These are phyloP conservation scores for Solanum chilense DNA, from an alignment of 257 asterid species.

Conservation along the genomic window DNA sequence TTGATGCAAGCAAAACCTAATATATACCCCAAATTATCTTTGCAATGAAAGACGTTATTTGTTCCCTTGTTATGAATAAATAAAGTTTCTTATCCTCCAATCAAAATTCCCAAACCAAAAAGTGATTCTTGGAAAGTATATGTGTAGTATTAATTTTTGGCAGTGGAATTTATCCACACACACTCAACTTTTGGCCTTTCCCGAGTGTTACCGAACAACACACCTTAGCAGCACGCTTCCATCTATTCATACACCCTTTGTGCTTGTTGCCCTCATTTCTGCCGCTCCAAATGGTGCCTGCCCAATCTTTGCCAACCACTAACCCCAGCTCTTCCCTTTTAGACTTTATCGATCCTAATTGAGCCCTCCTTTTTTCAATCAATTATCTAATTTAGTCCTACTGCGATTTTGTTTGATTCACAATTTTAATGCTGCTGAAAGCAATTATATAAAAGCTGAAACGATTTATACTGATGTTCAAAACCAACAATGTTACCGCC, in stretches of 20 bases:
- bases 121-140: background rate
- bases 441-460: background rate
- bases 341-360: background rate
- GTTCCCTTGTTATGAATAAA: background rate
- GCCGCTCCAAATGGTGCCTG: background rate
- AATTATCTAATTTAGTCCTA: background rate
- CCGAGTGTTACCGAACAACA: background rate
- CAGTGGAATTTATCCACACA: background rate
- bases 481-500: constrained; percentile 91
- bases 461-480: constrained; percentile 43
- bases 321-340: background rate
- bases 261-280: background rate
- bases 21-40: background rate
- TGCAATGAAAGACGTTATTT: background rate
- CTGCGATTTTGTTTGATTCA: background rate
- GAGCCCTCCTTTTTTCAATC: background rate
- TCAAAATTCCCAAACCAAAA: background rate
- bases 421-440: background rate
- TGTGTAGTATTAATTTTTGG: background rate
- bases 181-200: background rate
- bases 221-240: background rate
- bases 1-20: background rate
- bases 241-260: background rate
- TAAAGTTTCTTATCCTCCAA: background rate
- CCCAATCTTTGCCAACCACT: background rate